Percentiles rank a stretch among this genome's conserved stretches.
Evolutionary conservation across 495 filamentous ascomycete species (phyloP).

Genomic region (Letharia columbiana): DNA sequence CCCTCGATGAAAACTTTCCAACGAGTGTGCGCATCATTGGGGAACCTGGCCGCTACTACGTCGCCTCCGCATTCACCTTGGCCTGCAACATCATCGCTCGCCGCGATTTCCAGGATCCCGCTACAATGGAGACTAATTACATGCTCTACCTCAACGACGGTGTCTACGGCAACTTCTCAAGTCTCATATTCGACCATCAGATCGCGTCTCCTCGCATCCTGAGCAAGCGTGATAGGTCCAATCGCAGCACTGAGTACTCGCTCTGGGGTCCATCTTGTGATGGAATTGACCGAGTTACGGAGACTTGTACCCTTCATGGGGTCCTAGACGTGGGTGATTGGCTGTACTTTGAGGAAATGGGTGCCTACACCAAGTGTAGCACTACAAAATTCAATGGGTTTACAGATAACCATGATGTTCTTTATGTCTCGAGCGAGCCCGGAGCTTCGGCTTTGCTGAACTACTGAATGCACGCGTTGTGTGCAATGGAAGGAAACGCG

Average conservation of each 20-base stretch:
- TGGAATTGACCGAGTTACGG: slow-evolving; percentile 85
- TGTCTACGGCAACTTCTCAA: slow-evolving; percentile 95
- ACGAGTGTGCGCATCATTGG: slow-evolving; percentile 80
- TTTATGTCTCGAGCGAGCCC: slow-evolving; percentile 89
- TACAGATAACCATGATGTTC: slow-evolving; percentile 78
- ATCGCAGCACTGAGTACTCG: slow-evolving; percentile 56
- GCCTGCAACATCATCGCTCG: slow-evolving; percentile 95
- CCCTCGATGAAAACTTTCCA: slow-evolving; percentile 82
- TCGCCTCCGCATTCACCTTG: slow-evolving; percentile 83
- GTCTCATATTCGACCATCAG: slow-evolving; percentile 99
- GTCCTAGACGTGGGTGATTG: slow-evolving; percentile 86
- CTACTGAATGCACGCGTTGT: slow-evolving; percentile 27
- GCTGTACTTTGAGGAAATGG: slow-evolving; percentile 98
- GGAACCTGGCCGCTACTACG: slow-evolving; percentile 94
- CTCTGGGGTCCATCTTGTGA: slow-evolving; percentile 99
- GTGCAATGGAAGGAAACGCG: background rate
- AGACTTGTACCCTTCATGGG: slow-evolving; percentile 62
- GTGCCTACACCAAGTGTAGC: slow-evolving; percentile 94
- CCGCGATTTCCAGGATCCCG: slow-evolving; percentile 64
- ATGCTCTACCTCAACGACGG: slow-evolving; percentile 98
- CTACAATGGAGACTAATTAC: slow-evolving; percentile 56
- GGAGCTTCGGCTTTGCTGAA: slow-evolving; percentile 71
- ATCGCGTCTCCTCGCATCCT: slow-evolving; percentile 77
- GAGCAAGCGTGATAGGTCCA: slow-evolving; percentile 38
- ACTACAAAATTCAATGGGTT: slow-evolving; percentile 99